Evolutionary conservation across 306 rosid genomes (phyloP), one percentile per base, ranked within the genome.

Genomic region (Citrullus colocynthis): DNA sequence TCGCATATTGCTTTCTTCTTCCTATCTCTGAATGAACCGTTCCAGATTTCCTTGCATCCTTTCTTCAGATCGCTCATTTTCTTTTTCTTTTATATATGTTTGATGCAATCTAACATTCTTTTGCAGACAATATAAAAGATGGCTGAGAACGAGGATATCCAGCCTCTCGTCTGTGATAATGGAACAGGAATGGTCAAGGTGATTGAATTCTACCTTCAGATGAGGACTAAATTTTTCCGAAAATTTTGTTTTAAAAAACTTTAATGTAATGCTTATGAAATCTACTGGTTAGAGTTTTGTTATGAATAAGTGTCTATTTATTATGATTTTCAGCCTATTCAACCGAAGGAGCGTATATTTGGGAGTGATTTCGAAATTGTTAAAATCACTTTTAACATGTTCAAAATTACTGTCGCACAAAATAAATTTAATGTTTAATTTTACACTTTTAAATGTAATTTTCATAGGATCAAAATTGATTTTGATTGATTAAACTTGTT

Each of bases 121-220:
- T 78, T 62, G 78, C 80, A 82, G 77, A 51, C 32, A 74, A 55
- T 78, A 63, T 78, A 82, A 78, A 74, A 78, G 76, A 82, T 82
- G 85, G 85, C 85, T 24, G 85, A 82, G 3, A 44, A 57, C 55
- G 85, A 82, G 76, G 85, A 82, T 28, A 82, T 82, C 78, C 85
- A 82, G 79, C 85, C 85, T 42, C 85, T 82, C 48, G 85, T 82
- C 62, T 82, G 85, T 54, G 85, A 79, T 79, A 83, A 83, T 83
- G 85, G 85, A 30, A 83, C 85, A 5, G 85, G 85, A 58, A 83
- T 83, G 85, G 85, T 83, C 17, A 83, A 83, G 85, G 85, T 83
- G 65, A 54, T 39, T 20, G 13, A 15, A 41, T 76, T 76, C 24
- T 32, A 12, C 78, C 51, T 54, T 32, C 34, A 2, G 30, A 34